These are phyloP conservation scores for Pythium biforme DNA, from an alignment of 352 stramenopile genomes.

Conservation along the genomic window DNA sequence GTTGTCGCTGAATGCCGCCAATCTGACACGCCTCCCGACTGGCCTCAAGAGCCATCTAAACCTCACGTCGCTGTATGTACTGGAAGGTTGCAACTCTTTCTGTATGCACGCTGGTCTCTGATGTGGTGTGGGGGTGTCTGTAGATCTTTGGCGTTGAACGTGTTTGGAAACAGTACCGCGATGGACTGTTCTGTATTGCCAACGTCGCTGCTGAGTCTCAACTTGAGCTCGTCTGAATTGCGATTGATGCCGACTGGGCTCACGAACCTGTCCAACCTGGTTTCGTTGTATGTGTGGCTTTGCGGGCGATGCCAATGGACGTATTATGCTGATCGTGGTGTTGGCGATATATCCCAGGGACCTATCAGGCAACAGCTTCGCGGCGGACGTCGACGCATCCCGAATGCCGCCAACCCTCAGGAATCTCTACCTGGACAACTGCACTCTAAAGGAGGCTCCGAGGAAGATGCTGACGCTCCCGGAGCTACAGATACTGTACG, in stretches of 20 bases:
- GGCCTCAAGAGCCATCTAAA: slow-evolving; percentile 2
- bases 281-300: background rate
- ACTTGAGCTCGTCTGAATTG: background rate
- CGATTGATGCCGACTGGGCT: background rate
- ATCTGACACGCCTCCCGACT: background rate
- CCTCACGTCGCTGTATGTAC: slow-evolving; percentile 1
- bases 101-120: background rate
- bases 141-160: slow-evolving; percentile 7
- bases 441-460: background rate
- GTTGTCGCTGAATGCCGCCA: background rate
- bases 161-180: background rate
- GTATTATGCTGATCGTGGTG: too few relatives aligned
- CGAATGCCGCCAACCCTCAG: background rate
- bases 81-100: too few relatives aligned
- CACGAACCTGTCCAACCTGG: background rate
- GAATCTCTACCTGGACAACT: slow-evolving; percentile 2
- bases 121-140: background rate
- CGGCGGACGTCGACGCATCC: background rate
- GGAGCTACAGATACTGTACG: slow-evolving; percentile 2
- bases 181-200: background rate
- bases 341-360: background rate
- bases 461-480: background rate
- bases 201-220: background rate
- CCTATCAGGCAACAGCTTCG: slow-evolving; percentile 3
- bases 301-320: too few relatives aligned